A percentile compares a stretch with the other conserved stretches of the same genome.
phyloP scores from a whole-genome alignment of 164 flowering plant genomes.

The Pachysandra terminalis region DNA sequence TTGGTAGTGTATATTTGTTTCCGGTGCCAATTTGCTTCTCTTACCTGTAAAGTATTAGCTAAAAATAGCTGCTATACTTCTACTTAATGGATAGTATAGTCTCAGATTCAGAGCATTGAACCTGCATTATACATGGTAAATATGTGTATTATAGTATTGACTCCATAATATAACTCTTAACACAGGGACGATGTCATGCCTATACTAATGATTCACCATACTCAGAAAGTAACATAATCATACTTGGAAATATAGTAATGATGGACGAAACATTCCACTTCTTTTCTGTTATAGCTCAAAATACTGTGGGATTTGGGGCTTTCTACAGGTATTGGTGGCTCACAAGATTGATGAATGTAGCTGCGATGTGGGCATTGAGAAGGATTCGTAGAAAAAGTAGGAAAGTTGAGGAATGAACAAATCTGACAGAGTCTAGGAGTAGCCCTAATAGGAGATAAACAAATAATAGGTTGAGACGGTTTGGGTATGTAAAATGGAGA shows the following conservation, averaged over 20 bases:
- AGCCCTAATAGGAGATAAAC: no score
- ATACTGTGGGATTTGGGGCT: neutral
- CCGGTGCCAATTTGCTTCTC: neutral
- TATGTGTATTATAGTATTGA: neutral
- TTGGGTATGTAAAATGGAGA: no score
- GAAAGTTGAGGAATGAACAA: no score
- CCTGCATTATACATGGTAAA: neutral
- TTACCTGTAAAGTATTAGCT: neutral
- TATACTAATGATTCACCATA: neutral
- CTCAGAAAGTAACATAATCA: neutral
- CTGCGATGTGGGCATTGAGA: neutral
- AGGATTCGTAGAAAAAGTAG: no score
- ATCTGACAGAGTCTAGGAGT: no score
- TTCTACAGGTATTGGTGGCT: neutral
- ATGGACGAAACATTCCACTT: neutral
- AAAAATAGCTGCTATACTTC: neutral
- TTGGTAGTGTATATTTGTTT: conserved; percentile 1
- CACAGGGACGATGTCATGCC: neutral
- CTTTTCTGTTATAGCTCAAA: neutral
- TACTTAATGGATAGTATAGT: neutral
- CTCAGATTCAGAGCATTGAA: neutral
- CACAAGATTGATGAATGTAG: neutral
- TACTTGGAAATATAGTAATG: neutral
- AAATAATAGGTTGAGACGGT: no score
- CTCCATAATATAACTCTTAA: neutral